Percentiles rank a stretch among this genome's conserved stretches.
These are phyloP conservation scores for Arthroderma sp. DNA, from an alignment of 2,329 filamentous ascomycete genomes.

Conservation along the genomic window DNA sequence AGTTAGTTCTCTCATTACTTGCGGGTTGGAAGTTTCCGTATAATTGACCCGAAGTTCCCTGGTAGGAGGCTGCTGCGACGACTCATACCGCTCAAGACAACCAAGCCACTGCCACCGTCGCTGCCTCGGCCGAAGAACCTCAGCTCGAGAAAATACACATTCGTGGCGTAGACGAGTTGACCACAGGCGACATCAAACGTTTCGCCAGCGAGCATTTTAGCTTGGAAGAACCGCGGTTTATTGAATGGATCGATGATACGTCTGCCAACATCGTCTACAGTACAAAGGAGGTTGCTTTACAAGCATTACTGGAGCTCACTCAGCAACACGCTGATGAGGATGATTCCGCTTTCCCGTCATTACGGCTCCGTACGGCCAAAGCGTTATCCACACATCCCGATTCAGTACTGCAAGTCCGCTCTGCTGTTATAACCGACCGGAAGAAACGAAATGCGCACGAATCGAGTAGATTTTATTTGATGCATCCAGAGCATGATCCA, in stretches of 20 bases:
- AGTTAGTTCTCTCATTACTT: slow-evolving; percentile 5
- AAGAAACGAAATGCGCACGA: slow-evolving; percentile 68
- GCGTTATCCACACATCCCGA: slow-evolving; percentile 54
- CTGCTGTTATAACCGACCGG: slow-evolving; percentile 60
- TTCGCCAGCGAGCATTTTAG: slow-evolving; percentile 59
- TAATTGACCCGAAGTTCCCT: neutral
- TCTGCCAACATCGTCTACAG: slow-evolving; percentile 77
- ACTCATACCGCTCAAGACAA: neutral
- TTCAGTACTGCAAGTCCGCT: slow-evolving; percentile 55
- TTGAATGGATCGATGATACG: slow-evolving; percentile 93
- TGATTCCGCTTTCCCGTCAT: slow-evolving; percentile 35
- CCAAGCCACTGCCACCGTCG: neutral
- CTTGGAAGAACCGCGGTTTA: slow-evolving; percentile 40
- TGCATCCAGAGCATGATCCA: slow-evolving; percentile 80
- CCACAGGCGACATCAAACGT: slow-evolving; percentile 62
- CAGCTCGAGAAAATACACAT: slow-evolving; percentile 60
- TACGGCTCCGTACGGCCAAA: slow-evolving; percentile 59
- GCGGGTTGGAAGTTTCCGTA: neutral
- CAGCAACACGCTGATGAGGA: slow-evolving; percentile 23
- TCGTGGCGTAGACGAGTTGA: slow-evolving; percentile 67
- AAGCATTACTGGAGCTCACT: slow-evolving; percentile 40
- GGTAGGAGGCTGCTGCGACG: neutral
- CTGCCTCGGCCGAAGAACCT: slow-evolving; percentile 18
- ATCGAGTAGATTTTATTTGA: slow-evolving; percentile 79
- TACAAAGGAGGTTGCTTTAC: slow-evolving; percentile 38